Base-by-base conservation (phyloP, 257 asterid genomes). In the Osmanthus fragrans region DNA sequence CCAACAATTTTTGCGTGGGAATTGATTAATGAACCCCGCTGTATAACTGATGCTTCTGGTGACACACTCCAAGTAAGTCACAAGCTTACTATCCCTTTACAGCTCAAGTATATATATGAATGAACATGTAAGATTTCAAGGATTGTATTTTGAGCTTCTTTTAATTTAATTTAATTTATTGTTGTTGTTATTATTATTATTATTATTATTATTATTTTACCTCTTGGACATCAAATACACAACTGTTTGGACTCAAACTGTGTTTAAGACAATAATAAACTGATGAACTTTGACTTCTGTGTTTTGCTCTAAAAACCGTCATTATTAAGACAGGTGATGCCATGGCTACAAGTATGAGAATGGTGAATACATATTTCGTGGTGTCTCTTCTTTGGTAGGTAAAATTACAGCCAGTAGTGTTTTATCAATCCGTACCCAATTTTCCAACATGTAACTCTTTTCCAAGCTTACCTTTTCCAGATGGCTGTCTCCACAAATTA, bases 1-100 rank as follows among this genome's bases (percentile, higher is more conserved):
- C 98, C 99, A 4, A 87, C 96, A 39, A 96, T 96, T 30, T 92
- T 96, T 71, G 99, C 92, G 10, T 96, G 99, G 98, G 99, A 96
- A 85, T 86, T 96, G 76, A 96, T 96, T 82, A 96, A 96, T 60
- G 99, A 96, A 81, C 99, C 99, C 64, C 96, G 99, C 29, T 92
- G 97, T 83, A 82, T 89, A 66, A 87, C 95, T 9, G 99, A 96
- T 81, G 88, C 91, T 82, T 96, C 97, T 67, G 99, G 99, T 74
- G 92, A 96, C 84, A 93, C 99, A 11, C 96, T 96, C 78, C 99
- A 96, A 93, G 99, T 92, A 83, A 82, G 81, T 83, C n/a, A 8
- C 36, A 25, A 68, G 32, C 58, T 74, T 42, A 34, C 74, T 70
- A 23, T 13, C 78, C 83, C 40, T 13, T 73, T 74, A 30, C 16